Percentiles rank a stretch among this genome's conserved stretches.
Evolutionary conservation across 2,329 filamentous ascomycete species (phyloP).

Genomic region (Bipolaris sorokiniana): DNA sequence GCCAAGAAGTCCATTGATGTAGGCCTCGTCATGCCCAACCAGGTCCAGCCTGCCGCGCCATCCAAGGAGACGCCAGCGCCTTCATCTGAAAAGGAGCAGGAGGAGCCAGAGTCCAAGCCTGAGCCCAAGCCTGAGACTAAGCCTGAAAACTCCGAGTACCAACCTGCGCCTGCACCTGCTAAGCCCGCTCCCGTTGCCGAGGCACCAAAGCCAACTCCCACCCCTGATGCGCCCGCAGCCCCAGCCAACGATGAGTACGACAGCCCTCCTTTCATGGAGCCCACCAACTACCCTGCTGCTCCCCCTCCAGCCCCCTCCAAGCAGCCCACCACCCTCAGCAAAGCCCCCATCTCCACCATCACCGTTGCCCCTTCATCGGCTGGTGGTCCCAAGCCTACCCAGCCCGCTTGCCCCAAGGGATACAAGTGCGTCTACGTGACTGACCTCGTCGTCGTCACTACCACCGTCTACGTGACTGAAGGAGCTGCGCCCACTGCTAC

Average conservation of each 20-base stretch:
- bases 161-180: not conserved
- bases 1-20: constrained; percentile 39
- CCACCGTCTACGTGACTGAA: constrained; percentile 36
- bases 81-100: constrained; percentile 2
- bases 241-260: constrained; percentile 19
- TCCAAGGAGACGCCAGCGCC: constrained; percentile 20
- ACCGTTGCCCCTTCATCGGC: constrained; percentile 25
- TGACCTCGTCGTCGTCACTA: constrained; percentile 32
- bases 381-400: constrained; percentile 28
- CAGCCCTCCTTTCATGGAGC: constrained; percentile 9
- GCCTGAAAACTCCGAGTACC: too few species aligned
- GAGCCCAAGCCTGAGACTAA: not conserved
- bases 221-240: constrained; percentile 16
- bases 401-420: constrained; percentile 27
- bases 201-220: constrained; percentile 5
- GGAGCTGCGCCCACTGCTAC: too few species aligned
- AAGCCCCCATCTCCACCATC: constrained; percentile 16
- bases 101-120: constrained; percentile 2
- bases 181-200: not conserved
- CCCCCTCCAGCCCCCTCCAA: constrained; percentile 4
- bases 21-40: constrained; percentile 33
- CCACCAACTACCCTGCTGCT: constrained; percentile 1
- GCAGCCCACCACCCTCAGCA: not conserved
- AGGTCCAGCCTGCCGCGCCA: constrained; percentile 22
- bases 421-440: constrained; percentile 34